phyloP scores from a whole-genome alignment of 1,139 yeast genomes.

The Blastobotrys persicus region DNA sequence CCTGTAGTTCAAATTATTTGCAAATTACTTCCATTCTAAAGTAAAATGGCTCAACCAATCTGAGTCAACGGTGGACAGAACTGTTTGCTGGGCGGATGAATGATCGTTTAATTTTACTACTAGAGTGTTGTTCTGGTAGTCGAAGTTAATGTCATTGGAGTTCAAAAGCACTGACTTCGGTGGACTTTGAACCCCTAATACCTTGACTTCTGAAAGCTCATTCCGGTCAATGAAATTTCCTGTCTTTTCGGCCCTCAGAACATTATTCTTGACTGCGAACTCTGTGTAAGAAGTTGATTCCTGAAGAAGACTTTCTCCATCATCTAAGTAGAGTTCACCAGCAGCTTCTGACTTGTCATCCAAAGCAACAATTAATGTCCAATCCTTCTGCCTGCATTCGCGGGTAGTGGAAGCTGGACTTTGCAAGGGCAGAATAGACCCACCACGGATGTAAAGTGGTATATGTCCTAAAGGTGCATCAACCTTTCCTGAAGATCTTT shows the following conservation, averaged over 20 bases:
- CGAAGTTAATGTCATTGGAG: neutral
- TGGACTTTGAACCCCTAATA: neutral
- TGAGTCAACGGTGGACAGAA: neutral
- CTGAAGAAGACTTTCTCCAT: constrained; percentile 31
- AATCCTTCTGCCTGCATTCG: constrained; percentile 37
- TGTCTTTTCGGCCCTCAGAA: neutral
- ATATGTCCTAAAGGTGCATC: constrained; percentile 26
- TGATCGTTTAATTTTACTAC: neutral
- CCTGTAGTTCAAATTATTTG: neutral
- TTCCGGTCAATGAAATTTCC: constrained; percentile 1
- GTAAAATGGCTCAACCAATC: neutral
- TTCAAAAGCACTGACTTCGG: neutral
- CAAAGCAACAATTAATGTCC: constrained; percentile 36
- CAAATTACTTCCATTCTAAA: neutral
- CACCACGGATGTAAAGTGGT: constrained; percentile 24
- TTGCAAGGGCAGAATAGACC: constrained; percentile 28
- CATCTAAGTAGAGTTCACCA: constrained; percentile 30
- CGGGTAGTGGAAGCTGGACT: constrained; percentile 38
- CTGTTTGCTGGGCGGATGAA: neutral
- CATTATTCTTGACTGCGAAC: neutral
- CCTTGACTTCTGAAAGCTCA: neutral
- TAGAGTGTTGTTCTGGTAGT: neutral
- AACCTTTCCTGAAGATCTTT: constrained; percentile 27
- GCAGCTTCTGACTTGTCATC: constrained; percentile 23
- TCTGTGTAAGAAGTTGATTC: neutral